Evolutionary conservation across 1,284 basidiomycete genomes (phyloP).

Genomic region (Ceratobasidium sp.): DNA sequence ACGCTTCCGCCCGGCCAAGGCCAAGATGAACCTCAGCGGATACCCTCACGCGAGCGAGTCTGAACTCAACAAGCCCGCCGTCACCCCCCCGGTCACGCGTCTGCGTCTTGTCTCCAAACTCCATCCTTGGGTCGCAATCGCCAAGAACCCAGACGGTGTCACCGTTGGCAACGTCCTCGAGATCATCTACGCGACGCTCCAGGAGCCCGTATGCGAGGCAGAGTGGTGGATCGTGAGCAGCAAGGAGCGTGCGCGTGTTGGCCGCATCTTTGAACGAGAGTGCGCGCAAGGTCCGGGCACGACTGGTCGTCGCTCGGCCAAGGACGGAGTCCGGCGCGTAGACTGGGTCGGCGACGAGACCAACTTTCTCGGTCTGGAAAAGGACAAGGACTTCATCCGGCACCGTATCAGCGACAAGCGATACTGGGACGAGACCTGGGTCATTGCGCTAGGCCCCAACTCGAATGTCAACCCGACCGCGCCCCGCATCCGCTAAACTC

Average conservation of each 20-base stretch:
- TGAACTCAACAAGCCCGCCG: conserved; percentile 31
- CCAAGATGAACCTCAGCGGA: conserved; percentile 24
- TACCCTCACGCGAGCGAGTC: conserved; percentile 32
- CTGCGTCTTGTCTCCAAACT: conserved; percentile 39
- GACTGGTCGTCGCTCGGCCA: conserved; percentile 28
- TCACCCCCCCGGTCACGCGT: conserved; percentile 27
- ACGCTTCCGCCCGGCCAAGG: conserved; percentile 31
- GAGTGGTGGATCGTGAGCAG: conserved; percentile 42
- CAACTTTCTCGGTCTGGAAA: conserved; percentile 35
- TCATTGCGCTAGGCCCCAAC: conserved; percentile 31
- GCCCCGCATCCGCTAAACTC: conserved; percentile 21
- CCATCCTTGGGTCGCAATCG: conserved; percentile 38
- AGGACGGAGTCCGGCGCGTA: conserved; percentile 40
- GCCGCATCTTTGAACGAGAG: conserved; percentile 36
- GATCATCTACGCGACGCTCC: conserved; percentile 38
- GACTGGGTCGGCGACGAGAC: conserved; percentile 42
- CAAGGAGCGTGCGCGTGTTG: conserved; percentile 37
- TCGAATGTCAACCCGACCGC: conserved; percentile 26
- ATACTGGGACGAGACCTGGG: conserved; percentile 39
- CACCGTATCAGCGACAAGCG: conserved; percentile 35
- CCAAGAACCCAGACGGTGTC: conserved; percentile 38
- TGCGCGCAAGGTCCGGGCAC: conserved; percentile 29
- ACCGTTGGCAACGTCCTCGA: conserved; percentile 39
- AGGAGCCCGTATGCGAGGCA: conserved; percentile 39
- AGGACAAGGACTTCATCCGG: conserved; percentile 39